Evolutionary conservation across 345 rosid species (phyloP), one percentile per base, ranked within the genome.

Genomic region (Geranium brycei): DNA sequence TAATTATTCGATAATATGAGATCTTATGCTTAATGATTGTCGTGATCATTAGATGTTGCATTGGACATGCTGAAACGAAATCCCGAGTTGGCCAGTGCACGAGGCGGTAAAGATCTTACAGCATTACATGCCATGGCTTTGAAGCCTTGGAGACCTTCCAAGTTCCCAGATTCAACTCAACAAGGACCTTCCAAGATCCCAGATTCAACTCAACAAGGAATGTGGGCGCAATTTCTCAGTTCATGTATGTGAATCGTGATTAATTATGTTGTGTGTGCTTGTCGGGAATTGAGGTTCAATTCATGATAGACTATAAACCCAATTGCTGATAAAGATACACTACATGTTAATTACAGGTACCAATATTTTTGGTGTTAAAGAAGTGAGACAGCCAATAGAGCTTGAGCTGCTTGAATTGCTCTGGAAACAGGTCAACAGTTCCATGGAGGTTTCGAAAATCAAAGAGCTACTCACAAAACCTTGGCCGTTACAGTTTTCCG

Each of bases 121-220:
- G 75, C 70, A 12, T 58, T 71, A 53, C 67, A 66, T 41, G 67
- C 67, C 32, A 47, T 71, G 47, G 75, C 75, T 47, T 60, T 5
- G 13, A 71, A 66, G 70, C 53, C 64, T 58, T 16, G 4, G 2
- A 62, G 1, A 14, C 13, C 19, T 40, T 57, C 63, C 1, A 58
- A 19, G 31, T 14, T 31, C 17, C 4, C 31, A 18, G 1, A 67
- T 61, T 31, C 19, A 61, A 62, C 18, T 16, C 51, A 17, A 5
- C 31, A 4, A 12, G 59, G 65, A 67, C 30, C 17, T 40, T 57
- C 63, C 1, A 58, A 19, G 31, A 5, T 31, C 17, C 4, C 31
- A 18, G 1, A 67, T 61, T 31, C 19, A 61, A 62, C 18, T 16
- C 51, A 17, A 5, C 31, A 4, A 12, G 59, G 65, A 67, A 51